phyloP scores from a whole-genome alignment of 805 yeast species.

The Lipomyces sp. region DNA sequence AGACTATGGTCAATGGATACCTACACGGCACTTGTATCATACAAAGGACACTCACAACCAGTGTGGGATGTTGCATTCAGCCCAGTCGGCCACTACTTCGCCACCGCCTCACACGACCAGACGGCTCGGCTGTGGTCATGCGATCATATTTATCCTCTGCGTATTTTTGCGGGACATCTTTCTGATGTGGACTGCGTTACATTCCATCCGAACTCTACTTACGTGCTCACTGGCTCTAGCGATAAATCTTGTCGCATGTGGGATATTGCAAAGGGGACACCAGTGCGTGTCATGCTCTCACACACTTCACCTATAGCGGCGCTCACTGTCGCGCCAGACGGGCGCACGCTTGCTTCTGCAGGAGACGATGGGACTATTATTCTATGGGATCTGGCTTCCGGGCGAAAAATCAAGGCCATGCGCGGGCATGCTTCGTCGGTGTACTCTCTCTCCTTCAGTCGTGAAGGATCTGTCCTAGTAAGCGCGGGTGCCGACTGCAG shows the following conservation, averaged over 20 bases:
- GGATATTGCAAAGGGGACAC: conserved; percentile 86
- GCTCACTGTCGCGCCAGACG: conserved; percentile 91
- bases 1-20: conserved; percentile 94
- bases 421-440: conserved; percentile 90
- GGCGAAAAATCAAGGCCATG: conserved; percentile 84
- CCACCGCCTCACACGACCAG: conserved; percentile 97
- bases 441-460: conserved; percentile 77
- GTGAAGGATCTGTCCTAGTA: conserved; percentile 84
- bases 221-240: conserved; percentile 89
- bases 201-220: conserved; percentile 95
- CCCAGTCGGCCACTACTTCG: conserved; percentile 95
- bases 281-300: conserved; percentile 89
- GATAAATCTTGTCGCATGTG: conserved; percentile 98
- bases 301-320: conserved; percentile 86
- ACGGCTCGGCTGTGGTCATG: conserved; percentile 98
- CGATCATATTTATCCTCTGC: conserved; percentile 92
- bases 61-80: conserved; percentile 96
- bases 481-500: conserved; percentile 91
- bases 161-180: conserved; percentile 96
- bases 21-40: conserved; percentile 81
- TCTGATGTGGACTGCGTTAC: conserved; percentile 93
- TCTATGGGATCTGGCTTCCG: conserved; percentile 93
- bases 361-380: conserved; percentile 78
- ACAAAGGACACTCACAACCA: conserved; percentile 94
- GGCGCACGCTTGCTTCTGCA: conserved; percentile 92